Evolutionary conservation across 2,329 filamentous ascomycete species (phyloP), one percentile per base, ranked within the genome.

Genomic region (Fusarium protoensiforme): DNA sequence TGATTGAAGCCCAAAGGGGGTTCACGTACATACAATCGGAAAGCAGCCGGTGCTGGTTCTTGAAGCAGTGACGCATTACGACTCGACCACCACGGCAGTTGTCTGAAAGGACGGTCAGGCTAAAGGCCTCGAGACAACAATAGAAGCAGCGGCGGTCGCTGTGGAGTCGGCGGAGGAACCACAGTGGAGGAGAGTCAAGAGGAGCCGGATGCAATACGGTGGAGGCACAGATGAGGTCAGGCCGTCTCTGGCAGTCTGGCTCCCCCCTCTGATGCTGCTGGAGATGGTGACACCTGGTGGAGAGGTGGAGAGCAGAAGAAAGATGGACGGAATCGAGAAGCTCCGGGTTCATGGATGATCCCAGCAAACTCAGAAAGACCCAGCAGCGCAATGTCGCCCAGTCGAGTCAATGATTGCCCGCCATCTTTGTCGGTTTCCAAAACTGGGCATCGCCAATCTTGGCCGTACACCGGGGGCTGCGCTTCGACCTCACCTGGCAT

Each of bases 41-140:
- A 70, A 51, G 24, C 61, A 64, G 46, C 51, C 46, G 43, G 43
- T 9, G 41, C 48, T 41, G 39, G 51, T 39, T 54, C 14, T 61
- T 10, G 20, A 61, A 59, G 56, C 22, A 14, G 58, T 63, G 64
- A 72, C 33, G 43, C 65, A 74, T 62, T 54, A 61, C 58, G 46
- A 65, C 61, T 71, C 57, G 41, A 59, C 18, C 35, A 43, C 71
- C 35, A 43, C 71, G 71, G 71, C 71, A 74, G 61, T 74, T 74
- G 72, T 66, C 36, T 53, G 64, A 68, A 61, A 74, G 71, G 71
- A 74, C 71, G 71, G 68, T 69, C 72, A 39, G 48, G 48, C 67
- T 68, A 74, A 75, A 74, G 67, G 61, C 67, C 75, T 71, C 66
- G 63, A 74, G 59, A 73, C 61, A 71, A 65, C 68, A 70, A 74